phyloP scores from a whole-genome alignment of 176 grass and related monocot genomes.

The Panicum miliaceum region DNA sequence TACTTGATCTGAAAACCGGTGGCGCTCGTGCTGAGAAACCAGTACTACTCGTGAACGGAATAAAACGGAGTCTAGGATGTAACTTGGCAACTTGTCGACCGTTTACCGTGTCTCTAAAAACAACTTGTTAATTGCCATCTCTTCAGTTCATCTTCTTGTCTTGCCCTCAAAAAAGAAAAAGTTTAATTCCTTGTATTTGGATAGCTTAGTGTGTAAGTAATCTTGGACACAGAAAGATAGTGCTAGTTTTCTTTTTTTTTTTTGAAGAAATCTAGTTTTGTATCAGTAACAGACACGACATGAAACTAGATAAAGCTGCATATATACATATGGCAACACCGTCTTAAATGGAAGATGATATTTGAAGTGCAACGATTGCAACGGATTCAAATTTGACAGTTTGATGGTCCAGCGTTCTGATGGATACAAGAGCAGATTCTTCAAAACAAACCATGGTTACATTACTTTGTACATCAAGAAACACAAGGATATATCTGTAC shows the following conservation, averaged over 20 bases:
- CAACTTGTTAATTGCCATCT: background rate
- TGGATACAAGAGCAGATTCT: background rate
- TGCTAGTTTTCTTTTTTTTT: too few relatives aligned
- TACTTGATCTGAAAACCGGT: too few relatives aligned
- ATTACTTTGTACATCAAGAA: slow-evolving; percentile 20
- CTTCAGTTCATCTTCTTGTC: background rate
- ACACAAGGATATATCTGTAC: background rate
- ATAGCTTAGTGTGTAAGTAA: too few relatives aligned
- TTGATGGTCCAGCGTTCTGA: background rate
- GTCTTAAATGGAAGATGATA: background rate
- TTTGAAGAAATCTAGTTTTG: too few relatives aligned
- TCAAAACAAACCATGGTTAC: background rate
- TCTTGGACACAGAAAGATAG: too few relatives aligned
- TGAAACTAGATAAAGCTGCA: background rate
- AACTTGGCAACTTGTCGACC: background rate
- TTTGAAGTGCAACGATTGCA: background rate
- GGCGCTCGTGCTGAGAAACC: background rate
- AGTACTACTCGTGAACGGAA: background rate
- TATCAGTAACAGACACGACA: too few relatives aligned
- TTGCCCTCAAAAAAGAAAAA: too few relatives aligned
- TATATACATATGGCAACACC: background rate
- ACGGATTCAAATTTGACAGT: background rate
- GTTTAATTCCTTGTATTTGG: too few relatives aligned
- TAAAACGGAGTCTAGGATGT: background rate
- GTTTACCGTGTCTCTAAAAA: background rate